These are phyloP conservation scores for Perkinsus marinus DNA, from an alignment of 169 alveolate species.

Conservation along the genomic window DNA sequence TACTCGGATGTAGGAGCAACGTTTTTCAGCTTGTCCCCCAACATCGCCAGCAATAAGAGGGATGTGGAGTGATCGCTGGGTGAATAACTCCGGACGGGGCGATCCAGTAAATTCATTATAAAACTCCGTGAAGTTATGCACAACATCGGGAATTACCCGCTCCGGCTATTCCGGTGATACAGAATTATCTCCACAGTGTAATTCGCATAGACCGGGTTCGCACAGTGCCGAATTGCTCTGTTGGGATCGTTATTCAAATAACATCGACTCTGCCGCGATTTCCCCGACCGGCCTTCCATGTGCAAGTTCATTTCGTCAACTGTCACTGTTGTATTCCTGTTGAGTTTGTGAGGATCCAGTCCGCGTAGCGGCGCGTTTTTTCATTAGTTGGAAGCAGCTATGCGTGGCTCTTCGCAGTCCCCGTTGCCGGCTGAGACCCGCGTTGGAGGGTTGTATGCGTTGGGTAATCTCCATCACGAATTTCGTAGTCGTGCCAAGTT, in stretches of 20 bases:
- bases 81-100: neutral
- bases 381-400: neutral
- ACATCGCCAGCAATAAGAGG: neutral
- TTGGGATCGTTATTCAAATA: neutral
- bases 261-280: neutral
- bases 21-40: neutral
- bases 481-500: too few relatives aligned
- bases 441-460: constrained; percentile 77
- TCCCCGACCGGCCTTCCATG: neutral
- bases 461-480: constrained; percentile 18
- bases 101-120: neutral
- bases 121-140: too few relatives aligned
- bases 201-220: neutral
- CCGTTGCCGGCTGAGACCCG: constrained; percentile 49
- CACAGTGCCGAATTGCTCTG: neutral
- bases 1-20: neutral
- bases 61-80: neutral
- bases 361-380: neutral
- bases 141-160: too few relatives aligned
- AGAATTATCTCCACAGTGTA: too few relatives aligned
- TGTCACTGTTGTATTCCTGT: neutral
- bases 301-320: neutral
- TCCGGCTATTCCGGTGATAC: too few relatives aligned
- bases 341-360: neutral
- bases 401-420: neutral